These are phyloP conservation scores for Leccinum fuscescens DNA, from an alignment of 1,284 basidiomycete species.

Conservation along the genomic window DNA sequence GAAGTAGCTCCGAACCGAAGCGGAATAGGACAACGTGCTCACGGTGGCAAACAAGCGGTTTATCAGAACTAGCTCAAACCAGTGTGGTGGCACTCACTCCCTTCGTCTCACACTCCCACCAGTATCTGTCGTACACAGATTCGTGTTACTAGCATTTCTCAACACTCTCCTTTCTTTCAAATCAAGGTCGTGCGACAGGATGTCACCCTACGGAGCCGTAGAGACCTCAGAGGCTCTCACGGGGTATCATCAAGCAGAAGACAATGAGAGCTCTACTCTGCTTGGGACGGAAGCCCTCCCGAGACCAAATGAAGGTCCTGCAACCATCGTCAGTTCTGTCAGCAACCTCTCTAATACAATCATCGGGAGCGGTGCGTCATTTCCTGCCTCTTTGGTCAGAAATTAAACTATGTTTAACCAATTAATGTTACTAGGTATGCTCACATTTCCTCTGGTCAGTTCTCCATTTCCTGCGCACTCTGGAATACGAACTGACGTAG, in stretches of 20 bases:
- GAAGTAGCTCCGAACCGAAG: background rate
- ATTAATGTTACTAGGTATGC: slow-evolving; percentile 56
- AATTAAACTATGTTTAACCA: slow-evolving; percentile 4
- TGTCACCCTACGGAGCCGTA: slow-evolving; percentile 60
- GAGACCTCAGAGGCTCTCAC: slow-evolving; percentile 14
- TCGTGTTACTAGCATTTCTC: background rate
- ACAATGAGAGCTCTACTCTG: slow-evolving; percentile 51
- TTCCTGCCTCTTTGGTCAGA: background rate
- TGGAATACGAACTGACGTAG: background rate
- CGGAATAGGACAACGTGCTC: background rate
- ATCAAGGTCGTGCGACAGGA: slow-evolving; percentile 54
- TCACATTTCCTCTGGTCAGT: slow-evolving; percentile 76
- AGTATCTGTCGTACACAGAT: background rate
- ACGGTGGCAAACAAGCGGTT: background rate
- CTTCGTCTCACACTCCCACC: background rate
- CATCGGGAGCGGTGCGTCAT: slow-evolving; percentile 77
- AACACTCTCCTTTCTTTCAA: background rate
- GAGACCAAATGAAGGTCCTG: slow-evolving; percentile 57
- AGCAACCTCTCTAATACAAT: slow-evolving; percentile 86
- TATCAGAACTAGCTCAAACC: background rate
- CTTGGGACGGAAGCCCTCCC: slow-evolving; percentile 43
- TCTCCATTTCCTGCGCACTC: background rate
- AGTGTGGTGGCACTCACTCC: background rate
- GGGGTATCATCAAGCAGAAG: slow-evolving; percentile 30
- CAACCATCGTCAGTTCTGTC: slow-evolving; percentile 61